These are phyloP conservation scores for Fraxinus latifolia DNA, from an alignment of 305 asterid genomes.

Conservation along the genomic window DNA sequence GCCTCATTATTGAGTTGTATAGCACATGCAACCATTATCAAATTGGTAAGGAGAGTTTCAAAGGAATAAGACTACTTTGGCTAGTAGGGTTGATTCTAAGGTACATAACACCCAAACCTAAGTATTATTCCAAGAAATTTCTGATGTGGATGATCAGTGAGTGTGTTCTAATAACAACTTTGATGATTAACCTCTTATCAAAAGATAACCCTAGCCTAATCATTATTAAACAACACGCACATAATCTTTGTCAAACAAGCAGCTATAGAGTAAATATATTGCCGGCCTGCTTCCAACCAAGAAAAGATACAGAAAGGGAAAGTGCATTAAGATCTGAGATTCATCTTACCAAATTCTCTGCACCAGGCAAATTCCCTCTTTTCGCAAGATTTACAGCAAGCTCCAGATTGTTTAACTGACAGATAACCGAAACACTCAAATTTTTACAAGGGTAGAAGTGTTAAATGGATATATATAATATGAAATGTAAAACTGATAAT, in stretches of 20 bases:
- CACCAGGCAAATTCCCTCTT: constrained; percentile 99
- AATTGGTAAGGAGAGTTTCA: neutral
- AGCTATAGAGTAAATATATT: constrained; percentile 12
- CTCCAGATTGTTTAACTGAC: constrained; percentile 93
- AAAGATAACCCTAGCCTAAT: constrained; percentile 2
- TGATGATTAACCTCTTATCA: neutral
- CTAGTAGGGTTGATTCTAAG: neutral
- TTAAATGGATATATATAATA: constrained; percentile 5
- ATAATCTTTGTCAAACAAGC: constrained; percentile 15
- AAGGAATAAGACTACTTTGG: neutral
- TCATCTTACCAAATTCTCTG: constrained; percentile 83
- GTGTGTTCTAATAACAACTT: neutral
- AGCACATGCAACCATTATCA: neutral
- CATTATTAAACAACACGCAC: constrained; percentile 1
- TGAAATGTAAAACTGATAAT: constrained; percentile 18
- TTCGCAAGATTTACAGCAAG: constrained; percentile 98
- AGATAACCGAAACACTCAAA: constrained; percentile 20
- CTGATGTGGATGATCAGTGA: neutral
- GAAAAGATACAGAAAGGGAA: neutral
- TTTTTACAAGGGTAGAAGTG: neutral
- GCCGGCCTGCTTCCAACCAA: neutral
- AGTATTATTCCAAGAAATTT: neutral
- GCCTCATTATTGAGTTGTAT: neutral
- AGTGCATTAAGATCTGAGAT: constrained; percentile 20
- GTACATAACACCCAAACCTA: neutral